Conservation (phyloP, 257 asterid species). For the Echium plantagineum region DNA sequence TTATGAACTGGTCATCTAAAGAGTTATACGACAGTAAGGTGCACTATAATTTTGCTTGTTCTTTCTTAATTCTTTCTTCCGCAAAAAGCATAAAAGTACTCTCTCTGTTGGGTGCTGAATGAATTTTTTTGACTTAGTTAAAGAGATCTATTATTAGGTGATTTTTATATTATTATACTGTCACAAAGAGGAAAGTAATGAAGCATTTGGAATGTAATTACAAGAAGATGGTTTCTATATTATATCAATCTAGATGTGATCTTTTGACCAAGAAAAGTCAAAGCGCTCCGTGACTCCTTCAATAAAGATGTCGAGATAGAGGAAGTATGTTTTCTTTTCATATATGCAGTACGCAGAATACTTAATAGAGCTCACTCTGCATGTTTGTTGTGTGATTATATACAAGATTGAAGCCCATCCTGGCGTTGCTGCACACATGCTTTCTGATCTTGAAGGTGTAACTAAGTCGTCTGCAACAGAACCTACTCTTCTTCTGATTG, state of each 20-base stretch:
- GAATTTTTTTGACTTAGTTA: no score
- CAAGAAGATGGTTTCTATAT: neutral
- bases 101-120: no score
- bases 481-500: slow-evolving; percentile 75
- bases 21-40: slow-evolving; percentile 91
- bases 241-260: no score
- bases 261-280: no score
- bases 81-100: no score
- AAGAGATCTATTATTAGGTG: no score
- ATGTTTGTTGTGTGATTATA: slow-evolving; percentile 11
- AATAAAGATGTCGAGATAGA: no score
- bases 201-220: neutral
- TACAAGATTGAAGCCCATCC: slow-evolving; percentile 81
- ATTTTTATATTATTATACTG: no score
- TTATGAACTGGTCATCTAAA: slow-evolving; percentile 91
- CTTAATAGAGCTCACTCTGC: slow-evolving; percentile 1
- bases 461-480: slow-evolving; percentile 72
- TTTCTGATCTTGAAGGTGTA: slow-evolving; percentile 68
- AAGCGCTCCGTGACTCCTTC: no score
- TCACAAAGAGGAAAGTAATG: neutral
- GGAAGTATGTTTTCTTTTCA: no score
- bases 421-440: slow-evolving; percentile 68
- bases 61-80: neutral
- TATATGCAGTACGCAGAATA: neutral
- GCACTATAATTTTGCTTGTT: slow-evolving; percentile 10